Evolutionary conservation across 768 basidiomycete species (phyloP), one percentile per base, ranked within the genome.

Genomic region (Podaxis sp.): DNA sequence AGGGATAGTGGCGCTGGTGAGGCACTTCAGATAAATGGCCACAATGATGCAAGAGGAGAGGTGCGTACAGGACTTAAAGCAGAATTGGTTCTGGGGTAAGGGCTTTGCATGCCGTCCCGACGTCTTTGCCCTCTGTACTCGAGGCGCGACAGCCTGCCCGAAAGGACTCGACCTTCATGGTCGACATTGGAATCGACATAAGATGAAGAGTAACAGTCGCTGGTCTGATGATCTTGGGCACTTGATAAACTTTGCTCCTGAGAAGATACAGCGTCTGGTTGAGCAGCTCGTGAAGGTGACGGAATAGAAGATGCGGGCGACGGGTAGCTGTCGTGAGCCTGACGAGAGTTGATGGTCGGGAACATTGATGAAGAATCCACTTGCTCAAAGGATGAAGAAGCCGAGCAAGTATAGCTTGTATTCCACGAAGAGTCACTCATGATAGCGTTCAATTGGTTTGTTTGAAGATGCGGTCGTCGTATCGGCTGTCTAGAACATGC

Each of bases 401-500:
- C 36, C 12, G 61, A 38, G 37, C 61, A 62, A 3, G 55, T 56
- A 56, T 62, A 62, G 36, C 15, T 50, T 22, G 61, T 56, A 40
- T 62, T 62, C 61, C 61, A 62, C 6, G 61, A 62, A 24, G 60
- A 37, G 4, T 62, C 61, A 46, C 54, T 62, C 61, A 62, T 62
- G 55, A 62, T 56, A 40, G 61, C 37, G 48, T 56, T 56, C 55
- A 62, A 37, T 20, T 62, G 61, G 20, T 54, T 56, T 36, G 60
- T 62, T 24, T 62, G 61, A 24, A 62, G 61, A 40, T 62, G 61
- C 11, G 61, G 61, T 62, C 61, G 61, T 36, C 61, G 53, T 38
- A 49, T 62, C 10, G 54, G 37, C 61, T 62, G 61, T 24, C 61
- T 62, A 62, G 61, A 62, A 50, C 61, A 62, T 62, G 61, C 22